A percentile compares a stretch with the other conserved stretches of the same genome.
Evolutionary conservation across 805 yeast genomes (phyloP).

Genomic region (Isabelozyma rhagii): DNA sequence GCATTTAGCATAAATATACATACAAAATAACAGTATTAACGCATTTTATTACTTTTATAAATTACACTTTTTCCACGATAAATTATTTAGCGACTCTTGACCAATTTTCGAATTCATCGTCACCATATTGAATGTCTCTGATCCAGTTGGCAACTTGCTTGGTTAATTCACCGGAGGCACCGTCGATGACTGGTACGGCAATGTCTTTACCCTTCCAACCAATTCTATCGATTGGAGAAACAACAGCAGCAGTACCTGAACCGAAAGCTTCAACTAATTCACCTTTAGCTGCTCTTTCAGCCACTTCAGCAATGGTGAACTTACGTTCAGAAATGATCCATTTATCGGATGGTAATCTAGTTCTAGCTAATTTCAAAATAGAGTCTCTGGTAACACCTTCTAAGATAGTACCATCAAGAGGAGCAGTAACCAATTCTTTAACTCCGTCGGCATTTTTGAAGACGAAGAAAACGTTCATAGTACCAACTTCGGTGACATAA

Average conservation of each 20-base stretch:
- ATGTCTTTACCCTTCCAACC: conserved; percentile 76
- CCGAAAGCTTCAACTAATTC: conserved; percentile 93
- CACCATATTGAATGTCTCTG: conserved; percentile 86
- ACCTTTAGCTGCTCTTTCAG: conserved; percentile 72
- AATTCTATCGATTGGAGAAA: conserved; percentile 86
- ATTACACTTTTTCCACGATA: neutral
- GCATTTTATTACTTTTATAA: neutral
- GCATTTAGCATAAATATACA: neutral
- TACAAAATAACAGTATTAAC: neutral
- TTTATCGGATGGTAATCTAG: conserved; percentile 66
- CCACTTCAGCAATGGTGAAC: conserved; percentile 77
- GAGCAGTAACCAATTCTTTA: conserved; percentile 92
- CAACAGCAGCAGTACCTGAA: conserved; percentile 96
- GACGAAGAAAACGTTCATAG: conserved; percentile 92
- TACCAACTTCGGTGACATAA: conserved; percentile 91
- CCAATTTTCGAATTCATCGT: conserved; percentile 60
- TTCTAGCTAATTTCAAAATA: conserved; percentile 70
- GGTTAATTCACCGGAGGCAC: conserved; percentile 82
- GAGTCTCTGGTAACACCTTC: conserved; percentile 98
- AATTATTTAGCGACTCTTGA: conserved; percentile 32
- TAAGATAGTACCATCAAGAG: conserved; percentile 93
- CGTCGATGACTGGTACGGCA: conserved; percentile 73
- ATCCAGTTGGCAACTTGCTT: conserved; percentile 81
- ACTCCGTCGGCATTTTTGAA: conserved; percentile 80
- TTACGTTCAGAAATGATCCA: conserved; percentile 86